phyloP scores from a whole-genome alignment of 2,329 filamentous ascomycete species.

The Lecanicillium sp. region DNA sequence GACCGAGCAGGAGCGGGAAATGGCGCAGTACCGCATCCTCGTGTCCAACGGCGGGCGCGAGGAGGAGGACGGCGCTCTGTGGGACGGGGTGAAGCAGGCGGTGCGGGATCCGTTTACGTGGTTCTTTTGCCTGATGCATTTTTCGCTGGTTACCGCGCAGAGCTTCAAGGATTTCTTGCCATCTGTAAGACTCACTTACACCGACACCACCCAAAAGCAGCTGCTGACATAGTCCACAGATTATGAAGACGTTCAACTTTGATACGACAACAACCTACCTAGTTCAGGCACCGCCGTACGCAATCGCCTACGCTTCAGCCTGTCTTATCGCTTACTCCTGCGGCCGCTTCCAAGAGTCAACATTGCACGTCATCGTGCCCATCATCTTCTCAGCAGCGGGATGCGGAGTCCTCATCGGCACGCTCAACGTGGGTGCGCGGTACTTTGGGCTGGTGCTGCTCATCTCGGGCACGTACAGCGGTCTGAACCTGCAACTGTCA shows the following conservation, averaged over 20 bases:
- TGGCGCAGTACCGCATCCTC: slow-evolving; percentile 25
- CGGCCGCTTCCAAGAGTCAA: slow-evolving; percentile 24
- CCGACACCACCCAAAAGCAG: background rate
- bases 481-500: slow-evolving; percentile 29
- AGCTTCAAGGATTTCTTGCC: slow-evolving; percentile 34
- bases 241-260: slow-evolving; percentile 20
- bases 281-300: slow-evolving; percentile 31
- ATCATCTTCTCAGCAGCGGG: slow-evolving; percentile 27
- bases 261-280: slow-evolving; percentile 25
- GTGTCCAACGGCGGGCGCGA: slow-evolving; percentile 27
- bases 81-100: slow-evolving; percentile 25
- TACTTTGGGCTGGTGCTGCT: slow-evolving; percentile 34
- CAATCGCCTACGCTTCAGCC: slow-evolving; percentile 29
- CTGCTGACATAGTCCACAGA: slow-evolving; percentile 9
- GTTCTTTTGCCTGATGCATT: slow-evolving; percentile 31
- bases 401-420: slow-evolving; percentile 31
- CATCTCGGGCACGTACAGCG: slow-evolving; percentile 27
- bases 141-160: slow-evolving; percentile 34
- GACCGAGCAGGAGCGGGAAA: slow-evolving; percentile 26
- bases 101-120: slow-evolving; percentile 29
- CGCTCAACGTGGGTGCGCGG: slow-evolving; percentile 29
- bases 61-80: slow-evolving; percentile 25
- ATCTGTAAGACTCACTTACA: slow-evolving; percentile 17
- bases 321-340: slow-evolving; percentile 27
- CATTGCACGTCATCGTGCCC: slow-evolving; percentile 30